phyloP scores from a whole-genome alignment of 179 eudicot genomes.

The Gypsophila paniculata region DNA sequence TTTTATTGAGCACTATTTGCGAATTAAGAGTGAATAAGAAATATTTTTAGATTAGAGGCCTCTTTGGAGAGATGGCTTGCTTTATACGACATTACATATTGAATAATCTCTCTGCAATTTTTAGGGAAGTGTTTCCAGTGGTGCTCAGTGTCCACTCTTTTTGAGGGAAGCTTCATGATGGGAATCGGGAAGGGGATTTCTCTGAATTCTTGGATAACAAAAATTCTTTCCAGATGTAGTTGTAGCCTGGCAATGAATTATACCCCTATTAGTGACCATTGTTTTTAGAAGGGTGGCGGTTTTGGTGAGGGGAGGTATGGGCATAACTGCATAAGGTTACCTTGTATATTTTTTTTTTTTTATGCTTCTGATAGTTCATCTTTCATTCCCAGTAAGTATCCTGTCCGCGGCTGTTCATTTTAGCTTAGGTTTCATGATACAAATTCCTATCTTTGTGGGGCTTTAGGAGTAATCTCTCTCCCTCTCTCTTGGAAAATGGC shows the following conservation, averaged over 20 bases:
- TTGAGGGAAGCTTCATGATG: not conserved
- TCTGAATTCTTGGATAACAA: slow-evolving; percentile 1
- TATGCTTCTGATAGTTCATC: not conserved
- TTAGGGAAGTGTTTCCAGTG: too few relatives aligned
- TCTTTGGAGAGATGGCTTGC: too few relatives aligned
- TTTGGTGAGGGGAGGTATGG: not conserved
- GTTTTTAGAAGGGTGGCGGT: not conserved
- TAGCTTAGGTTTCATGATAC: not conserved
- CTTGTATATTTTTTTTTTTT: not conserved
- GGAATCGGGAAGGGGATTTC: not conserved
- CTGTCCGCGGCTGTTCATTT: not conserved
- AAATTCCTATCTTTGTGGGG: not conserved
- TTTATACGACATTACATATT: too few relatives aligned
- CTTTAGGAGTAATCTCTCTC: not conserved
- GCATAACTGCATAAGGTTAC: not conserved
- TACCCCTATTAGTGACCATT: not conserved
- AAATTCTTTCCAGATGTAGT: slow-evolving; percentile 1
- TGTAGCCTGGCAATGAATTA: not conserved
- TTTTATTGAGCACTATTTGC: too few relatives aligned
- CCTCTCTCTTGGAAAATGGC: not conserved
- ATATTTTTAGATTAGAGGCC: too few relatives aligned
- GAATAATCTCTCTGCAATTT: too few relatives aligned
- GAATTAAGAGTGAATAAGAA: too few relatives aligned
- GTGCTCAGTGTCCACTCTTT: not conserved
- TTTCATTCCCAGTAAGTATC: not conserved